A percentile compares a stretch with the other conserved stretches of the same genome.
phyloP scores from a whole-genome alignment of 1,284 basidiomycete genomes.

The Cystobasidium slooffiae region DNA sequence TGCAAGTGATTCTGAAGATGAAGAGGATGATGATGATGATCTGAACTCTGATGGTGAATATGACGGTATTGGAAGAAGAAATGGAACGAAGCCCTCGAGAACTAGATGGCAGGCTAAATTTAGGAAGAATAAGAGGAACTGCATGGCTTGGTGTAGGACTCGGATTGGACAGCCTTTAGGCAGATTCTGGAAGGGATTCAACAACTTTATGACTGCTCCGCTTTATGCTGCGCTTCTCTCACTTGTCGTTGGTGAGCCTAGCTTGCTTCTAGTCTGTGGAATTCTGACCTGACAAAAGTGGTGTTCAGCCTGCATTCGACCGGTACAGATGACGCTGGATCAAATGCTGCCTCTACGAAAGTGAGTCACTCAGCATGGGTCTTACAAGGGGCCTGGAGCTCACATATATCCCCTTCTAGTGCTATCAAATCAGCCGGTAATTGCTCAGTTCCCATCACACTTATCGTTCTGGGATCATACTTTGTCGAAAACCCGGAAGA shows the following conservation, averaged over 20 bases:
- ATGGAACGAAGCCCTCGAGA: conserved; percentile 15
- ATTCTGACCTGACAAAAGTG: not conserved
- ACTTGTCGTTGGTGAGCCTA: conserved; percentile 54
- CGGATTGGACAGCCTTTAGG: conserved; percentile 46
- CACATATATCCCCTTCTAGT: no score
- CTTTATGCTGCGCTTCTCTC: conserved; percentile 56
- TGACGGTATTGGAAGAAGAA: conserved; percentile 45
- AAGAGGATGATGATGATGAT: conserved; percentile 47
- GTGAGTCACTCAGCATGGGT: no score
- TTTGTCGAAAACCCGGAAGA: conserved; percentile 48
- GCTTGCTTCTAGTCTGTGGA: not conserved
- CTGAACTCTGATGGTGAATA: conserved; percentile 45
- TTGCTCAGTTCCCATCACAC: conserved; percentile 59
- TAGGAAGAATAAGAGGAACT: conserved; percentile 35
- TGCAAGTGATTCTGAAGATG: conserved; percentile 1
- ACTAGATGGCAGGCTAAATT: conserved; percentile 24
- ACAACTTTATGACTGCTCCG: conserved; percentile 51
- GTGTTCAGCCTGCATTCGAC: conserved; percentile 54
- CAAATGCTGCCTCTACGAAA: conserved; percentile 56
- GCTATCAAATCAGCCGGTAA: conserved; percentile 58
- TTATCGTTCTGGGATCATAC: conserved; percentile 59
- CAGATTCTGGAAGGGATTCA: conserved; percentile 43
- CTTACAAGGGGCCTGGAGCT: no score
- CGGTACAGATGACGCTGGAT: conserved; percentile 56
- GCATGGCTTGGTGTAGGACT: conserved; percentile 20